These are phyloP conservation scores for Athelia psychrophila DNA, from an alignment of 1,284 basidiomycete species.

Conservation along the genomic window DNA sequence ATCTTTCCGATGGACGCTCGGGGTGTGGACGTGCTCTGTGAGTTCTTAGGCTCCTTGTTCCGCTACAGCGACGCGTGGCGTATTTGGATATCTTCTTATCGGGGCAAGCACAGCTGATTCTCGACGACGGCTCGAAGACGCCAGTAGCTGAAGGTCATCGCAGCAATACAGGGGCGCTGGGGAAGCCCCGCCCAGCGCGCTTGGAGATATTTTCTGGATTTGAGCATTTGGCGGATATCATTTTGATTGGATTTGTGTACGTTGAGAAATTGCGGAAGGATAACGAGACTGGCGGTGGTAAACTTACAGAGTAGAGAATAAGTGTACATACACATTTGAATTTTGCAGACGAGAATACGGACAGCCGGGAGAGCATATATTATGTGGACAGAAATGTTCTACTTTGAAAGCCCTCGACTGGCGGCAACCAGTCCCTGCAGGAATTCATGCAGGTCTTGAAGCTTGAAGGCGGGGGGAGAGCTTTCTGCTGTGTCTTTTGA, in stretches of 20 bases:
- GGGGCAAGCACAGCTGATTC: constrained; percentile 16
- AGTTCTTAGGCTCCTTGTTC: too few relatives aligned
- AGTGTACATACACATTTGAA: too few relatives aligned
- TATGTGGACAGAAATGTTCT: too few relatives aligned
- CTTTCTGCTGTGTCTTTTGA: too few relatives aligned
- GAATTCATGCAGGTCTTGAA: too few relatives aligned
- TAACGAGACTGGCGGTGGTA: too few relatives aligned
- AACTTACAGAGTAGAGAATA: too few relatives aligned
- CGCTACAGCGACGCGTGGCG: background rate
- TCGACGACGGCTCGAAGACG: constrained; percentile 19
- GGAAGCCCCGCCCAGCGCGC: constrained; percentile 16
- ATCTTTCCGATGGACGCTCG: constrained; percentile 32
- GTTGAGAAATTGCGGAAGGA: constrained; percentile 15
- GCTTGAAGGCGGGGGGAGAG: too few relatives aligned
- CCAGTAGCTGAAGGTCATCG: constrained; percentile 24
- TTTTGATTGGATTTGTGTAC: constrained; percentile 29
- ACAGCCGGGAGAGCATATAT: too few relatives aligned
- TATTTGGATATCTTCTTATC: background rate
- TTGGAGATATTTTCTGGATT: constrained; percentile 27
- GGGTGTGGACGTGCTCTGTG: constrained; percentile 17
- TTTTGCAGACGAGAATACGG: too few relatives aligned
- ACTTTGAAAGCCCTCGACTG: too few relatives aligned
- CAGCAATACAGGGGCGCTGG: constrained; percentile 12
- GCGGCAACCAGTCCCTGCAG: too few relatives aligned
- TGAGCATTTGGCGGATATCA: constrained; percentile 28